phyloP scores from a whole-genome alignment of 75 land plant species.

The Pseudotsuga menziesii region DNA sequence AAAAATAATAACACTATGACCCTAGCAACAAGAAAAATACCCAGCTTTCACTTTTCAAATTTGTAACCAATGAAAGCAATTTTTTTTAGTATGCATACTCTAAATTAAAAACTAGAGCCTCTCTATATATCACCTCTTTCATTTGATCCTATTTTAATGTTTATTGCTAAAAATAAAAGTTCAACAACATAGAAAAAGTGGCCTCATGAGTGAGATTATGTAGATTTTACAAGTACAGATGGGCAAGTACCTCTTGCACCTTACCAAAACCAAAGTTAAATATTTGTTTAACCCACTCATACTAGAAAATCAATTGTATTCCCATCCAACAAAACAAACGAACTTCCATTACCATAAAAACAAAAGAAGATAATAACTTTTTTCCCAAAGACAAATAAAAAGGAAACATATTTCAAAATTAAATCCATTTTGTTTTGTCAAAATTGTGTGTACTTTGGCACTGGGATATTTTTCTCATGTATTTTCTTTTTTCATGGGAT shows the following conservation, averaged over 20 bases:
- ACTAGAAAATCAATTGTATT: neutral
- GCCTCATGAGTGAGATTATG: conserved; percentile 78
- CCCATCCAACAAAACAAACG: neutral
- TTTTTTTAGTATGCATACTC: conserved; percentile 25
- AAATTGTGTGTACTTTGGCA: neutral
- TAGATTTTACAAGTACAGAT: conserved; percentile 61
- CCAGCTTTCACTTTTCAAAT: neutral
- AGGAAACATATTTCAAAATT: neutral
- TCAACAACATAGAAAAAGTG: conserved; percentile 49
- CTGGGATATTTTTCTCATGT: neutral
- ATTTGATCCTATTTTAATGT: conserved; percentile 5
- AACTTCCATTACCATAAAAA: neutral
- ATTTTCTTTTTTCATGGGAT: neutral
- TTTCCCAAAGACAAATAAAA: neutral
- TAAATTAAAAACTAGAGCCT: conserved; percentile 57
- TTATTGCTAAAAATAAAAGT: conserved; percentile 69
- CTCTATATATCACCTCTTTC: conserved; percentile 62
- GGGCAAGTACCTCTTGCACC: conserved; percentile 68
- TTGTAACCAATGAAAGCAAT: neutral
- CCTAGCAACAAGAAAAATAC: neutral
- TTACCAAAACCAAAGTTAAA: conserved; percentile 6
- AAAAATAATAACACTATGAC: too few species aligned
- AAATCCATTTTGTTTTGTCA: neutral
- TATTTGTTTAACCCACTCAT: neutral
- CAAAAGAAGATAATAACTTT: neutral